Conservation (phyloP, 2,329 filamentous ascomycete genomes). For the Paramyrothecium roridum region DNA sequence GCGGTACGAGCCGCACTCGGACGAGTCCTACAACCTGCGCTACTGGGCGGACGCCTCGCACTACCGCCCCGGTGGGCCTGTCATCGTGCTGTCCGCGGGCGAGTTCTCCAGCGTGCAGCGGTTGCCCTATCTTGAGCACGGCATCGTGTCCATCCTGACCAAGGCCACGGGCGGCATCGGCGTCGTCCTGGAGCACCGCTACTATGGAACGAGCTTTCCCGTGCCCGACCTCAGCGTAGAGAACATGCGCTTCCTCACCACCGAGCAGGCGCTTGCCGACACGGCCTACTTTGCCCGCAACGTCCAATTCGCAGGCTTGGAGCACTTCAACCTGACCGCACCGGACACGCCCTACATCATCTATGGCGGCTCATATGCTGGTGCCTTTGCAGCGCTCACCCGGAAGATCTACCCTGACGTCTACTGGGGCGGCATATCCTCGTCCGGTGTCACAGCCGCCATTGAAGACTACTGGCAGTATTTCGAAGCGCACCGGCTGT, state of each 20-base stretch:
- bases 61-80: conserved; percentile 75
- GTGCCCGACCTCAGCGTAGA: conserved; percentile 61
- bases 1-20: conserved; percentile 71
- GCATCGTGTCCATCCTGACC: conserved; percentile 69
- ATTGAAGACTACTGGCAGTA: conserved; percentile 75
- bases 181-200: conserved; percentile 82
- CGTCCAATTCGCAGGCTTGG: conserved; percentile 66
- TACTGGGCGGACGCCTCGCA: conserved; percentile 81
- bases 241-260: conserved; percentile 77
- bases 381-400: conserved; percentile 73
- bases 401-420: conserved; percentile 74
- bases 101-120: conserved; percentile 64
- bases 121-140: conserved; percentile 71
- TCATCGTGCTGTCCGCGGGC: conserved; percentile 73
- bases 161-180: conserved; percentile 71
- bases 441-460: conserved; percentile 74
- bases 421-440: conserved; percentile 77
- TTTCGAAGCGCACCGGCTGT: conserved; percentile 47
- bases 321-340: conserved; percentile 64
- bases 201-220: conserved; percentile 78
- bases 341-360: conserved; percentile 67
- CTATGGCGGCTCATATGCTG: conserved; percentile 83
- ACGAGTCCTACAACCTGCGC: conserved; percentile 65
- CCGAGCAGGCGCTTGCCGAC: conserved; percentile 79
- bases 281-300: conserved; percentile 76